These are phyloP conservation scores for Neurospora terricola DNA, from an alignment of 495 filamentous ascomycete species.

Conservation along the genomic window DNA sequence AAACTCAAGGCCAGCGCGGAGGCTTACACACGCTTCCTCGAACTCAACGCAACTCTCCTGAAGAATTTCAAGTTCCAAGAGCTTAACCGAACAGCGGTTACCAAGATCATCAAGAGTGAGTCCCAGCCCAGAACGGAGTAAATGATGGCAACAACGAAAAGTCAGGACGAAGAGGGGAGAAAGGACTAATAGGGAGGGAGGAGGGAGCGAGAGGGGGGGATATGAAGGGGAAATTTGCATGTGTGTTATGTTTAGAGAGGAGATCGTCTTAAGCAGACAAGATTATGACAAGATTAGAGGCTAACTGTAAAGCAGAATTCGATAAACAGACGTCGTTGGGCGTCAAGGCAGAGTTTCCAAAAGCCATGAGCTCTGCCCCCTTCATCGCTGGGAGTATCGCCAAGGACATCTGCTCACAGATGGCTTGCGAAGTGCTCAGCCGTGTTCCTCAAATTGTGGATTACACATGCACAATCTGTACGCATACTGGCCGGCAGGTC, in stretches of 20 bases:
- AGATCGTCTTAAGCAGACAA: too few relatives aligned
- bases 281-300: slow-evolving; percentile 1
- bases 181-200: not conserved
- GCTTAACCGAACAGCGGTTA: slow-evolving; percentile 57
- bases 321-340: slow-evolving; percentile 66
- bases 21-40: slow-evolving; percentile 52
- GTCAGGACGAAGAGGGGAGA: not conserved
- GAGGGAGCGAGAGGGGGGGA: not conserved
- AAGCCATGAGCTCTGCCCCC: slow-evolving; percentile 35
- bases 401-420: slow-evolving; percentile 54
- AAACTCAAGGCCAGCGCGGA: slow-evolving; percentile 45
- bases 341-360: slow-evolving; percentile 42
- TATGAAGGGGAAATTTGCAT: not conserved
- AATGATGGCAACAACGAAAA: not conserved
- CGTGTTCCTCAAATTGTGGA: slow-evolving; percentile 63
- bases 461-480: slow-evolving; percentile 65
- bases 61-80: slow-evolving; percentile 63
- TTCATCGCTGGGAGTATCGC: slow-evolving; percentile 49
- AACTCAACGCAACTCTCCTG: slow-evolving; percentile 54
- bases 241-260: not conserved
- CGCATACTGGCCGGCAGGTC: not conserved
- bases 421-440: slow-evolving; percentile 52
- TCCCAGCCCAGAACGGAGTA: not conserved
- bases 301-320: slow-evolving; percentile 47
- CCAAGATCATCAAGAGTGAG: slow-evolving; percentile 70